A percentile compares a stretch with the other conserved stretches of the same genome.
phyloP scores from a whole-genome alignment of 148 eudicot genomes.

The Chenopodium quinoa region DNA sequence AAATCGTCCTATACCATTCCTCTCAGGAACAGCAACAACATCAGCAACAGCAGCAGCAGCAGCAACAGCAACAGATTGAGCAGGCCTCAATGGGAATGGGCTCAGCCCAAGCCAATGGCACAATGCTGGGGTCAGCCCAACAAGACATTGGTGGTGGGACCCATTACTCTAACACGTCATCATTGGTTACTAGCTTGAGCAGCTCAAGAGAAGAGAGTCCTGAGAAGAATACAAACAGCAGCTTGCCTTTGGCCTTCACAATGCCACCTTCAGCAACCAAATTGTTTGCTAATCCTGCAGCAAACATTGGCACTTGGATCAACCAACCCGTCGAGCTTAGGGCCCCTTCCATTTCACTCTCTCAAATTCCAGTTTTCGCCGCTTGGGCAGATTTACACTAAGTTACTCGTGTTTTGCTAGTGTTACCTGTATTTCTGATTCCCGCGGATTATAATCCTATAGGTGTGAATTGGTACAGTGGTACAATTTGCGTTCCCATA shows the following conservation, averaged over 20 bases:
- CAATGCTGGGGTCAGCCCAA: slow-evolving; percentile 25
- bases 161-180: slow-evolving; percentile 44
- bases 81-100: slow-evolving; percentile 22
- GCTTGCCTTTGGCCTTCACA: slow-evolving; percentile 38
- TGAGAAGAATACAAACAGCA: slow-evolving; percentile 36
- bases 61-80: not conserved
- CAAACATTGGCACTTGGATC: slow-evolving; percentile 41
- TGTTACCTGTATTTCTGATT: not conserved
- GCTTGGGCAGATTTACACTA: slow-evolving; percentile 67
- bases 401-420: not conserved
- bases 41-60: not conserved
- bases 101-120: slow-evolving; percentile 20
- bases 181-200: slow-evolving; percentile 47
- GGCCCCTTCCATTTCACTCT: slow-evolving; percentile 40
- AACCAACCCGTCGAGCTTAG: slow-evolving; percentile 44
- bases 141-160: slow-evolving; percentile 32
- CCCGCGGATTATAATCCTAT: not conserved
- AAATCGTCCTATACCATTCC: slow-evolving; percentile 33
- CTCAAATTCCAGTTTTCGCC: slow-evolving; percentile 66
- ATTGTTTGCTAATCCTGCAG: slow-evolving; percentile 31
- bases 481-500: not conserved
- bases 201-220: slow-evolving; percentile 70
- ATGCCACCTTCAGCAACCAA: slow-evolving; percentile 48
- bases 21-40: slow-evolving; percentile 24
- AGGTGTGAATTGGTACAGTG: not conserved